phyloP scores from a whole-genome alignment of 1,284 basidiomycete genomes.

The Apiotrichum veenhuisii region DNA sequence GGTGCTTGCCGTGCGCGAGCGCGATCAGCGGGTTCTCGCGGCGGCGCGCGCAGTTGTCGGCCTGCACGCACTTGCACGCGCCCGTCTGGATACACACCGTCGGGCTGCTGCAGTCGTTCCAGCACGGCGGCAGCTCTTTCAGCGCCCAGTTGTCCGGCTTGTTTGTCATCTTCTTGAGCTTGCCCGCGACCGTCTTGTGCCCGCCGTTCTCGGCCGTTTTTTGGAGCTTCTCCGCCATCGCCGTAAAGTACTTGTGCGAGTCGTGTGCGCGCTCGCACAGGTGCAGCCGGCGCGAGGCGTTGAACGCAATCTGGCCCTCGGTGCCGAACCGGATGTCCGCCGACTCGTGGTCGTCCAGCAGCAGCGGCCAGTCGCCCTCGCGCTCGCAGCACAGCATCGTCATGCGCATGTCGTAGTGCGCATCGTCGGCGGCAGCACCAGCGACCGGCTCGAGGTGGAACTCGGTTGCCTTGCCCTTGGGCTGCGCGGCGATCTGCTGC shows the following conservation, averaged over 20 bases:
- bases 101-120: constrained; percentile 48
- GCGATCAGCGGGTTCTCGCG: constrained; percentile 37
- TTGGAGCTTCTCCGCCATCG: constrained; percentile 5
- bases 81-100: constrained; percentile 49
- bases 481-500: constrained; percentile 23
- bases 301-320: constrained; percentile 45
- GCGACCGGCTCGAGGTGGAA: constrained; percentile 15
- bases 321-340: constrained; percentile 44
- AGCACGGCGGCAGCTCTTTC: constrained; percentile 44
- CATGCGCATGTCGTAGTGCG: constrained; percentile 40
- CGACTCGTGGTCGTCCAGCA: constrained; percentile 46
- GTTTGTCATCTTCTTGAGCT: neutral
- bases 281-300: constrained; percentile 37
- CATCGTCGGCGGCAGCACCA: constrained; percentile 2
- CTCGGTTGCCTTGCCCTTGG: constrained; percentile 3
- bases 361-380: constrained; percentile 47
- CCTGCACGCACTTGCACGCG: constrained; percentile 46
- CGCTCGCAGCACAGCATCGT: constrained; percentile 46
- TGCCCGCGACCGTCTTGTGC: neutral
- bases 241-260: constrained; percentile 23
- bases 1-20: constrained; percentile 13
- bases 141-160: constrained; percentile 40
- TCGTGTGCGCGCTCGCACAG: constrained; percentile 38
- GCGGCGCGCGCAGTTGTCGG: constrained; percentile 39
- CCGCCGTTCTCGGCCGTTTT: neutral